Evolutionary conservation across 2,329 filamentous ascomycete genomes (phyloP).

Genomic region (Talaromyces sp.): DNA sequence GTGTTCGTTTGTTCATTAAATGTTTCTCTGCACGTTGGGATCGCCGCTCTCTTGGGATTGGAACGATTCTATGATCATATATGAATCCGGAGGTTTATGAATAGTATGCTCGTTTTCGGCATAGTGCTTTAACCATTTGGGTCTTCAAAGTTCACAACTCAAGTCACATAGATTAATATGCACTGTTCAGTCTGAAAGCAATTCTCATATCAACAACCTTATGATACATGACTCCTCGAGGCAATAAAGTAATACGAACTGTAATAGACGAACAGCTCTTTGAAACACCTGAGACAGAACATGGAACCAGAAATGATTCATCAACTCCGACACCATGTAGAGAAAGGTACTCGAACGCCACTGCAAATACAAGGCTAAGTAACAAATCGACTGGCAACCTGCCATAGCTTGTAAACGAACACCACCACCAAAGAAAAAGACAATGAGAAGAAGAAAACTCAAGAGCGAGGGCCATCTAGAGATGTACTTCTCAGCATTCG

Average conservation of each 20-base stretch:
- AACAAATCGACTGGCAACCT: neutral
- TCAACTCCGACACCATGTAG: neutral
- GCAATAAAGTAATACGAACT: neutral
- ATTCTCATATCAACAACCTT: neutral
- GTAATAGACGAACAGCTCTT: neutral
- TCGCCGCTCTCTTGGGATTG: neutral
- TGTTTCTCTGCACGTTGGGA: neutral
- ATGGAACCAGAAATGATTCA: neutral
- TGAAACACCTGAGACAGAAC: neutral
- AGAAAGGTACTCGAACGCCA: neutral
- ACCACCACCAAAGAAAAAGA: neutral
- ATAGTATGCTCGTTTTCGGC: neutral
- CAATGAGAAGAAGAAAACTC: neutral
- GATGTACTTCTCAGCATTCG: neutral
- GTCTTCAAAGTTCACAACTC: neutral
- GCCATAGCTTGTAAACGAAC: neutral
- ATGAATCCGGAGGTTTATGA: neutral
- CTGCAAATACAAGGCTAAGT: neutral
- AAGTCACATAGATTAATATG: neutral
- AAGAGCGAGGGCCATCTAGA: neutral
- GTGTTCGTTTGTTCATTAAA: constrained; percentile 6
- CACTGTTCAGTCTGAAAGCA: neutral
- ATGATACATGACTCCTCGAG: neutral
- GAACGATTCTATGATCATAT: neutral
- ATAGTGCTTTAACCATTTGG: neutral